Evolutionary conservation across 495 filamentous ascomycete species (phyloP).

Genomic region (Neurospora terricola): DNA sequence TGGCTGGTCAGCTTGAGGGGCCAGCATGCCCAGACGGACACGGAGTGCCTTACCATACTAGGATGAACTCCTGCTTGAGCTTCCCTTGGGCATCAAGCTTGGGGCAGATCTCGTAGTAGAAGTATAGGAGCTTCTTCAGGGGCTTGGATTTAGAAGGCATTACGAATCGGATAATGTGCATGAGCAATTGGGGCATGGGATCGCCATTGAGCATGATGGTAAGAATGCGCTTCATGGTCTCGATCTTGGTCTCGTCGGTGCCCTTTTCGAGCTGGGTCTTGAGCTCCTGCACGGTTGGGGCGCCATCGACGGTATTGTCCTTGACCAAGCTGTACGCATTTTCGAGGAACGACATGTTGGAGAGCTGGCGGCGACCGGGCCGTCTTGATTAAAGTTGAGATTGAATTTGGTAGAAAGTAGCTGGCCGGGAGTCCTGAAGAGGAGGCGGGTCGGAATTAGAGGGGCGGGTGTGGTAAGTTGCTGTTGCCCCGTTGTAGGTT

Average conservation of each 20-base stretch:
- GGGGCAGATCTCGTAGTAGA: slow-evolving; percentile 98
- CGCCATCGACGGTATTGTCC: slow-evolving; percentile 82
- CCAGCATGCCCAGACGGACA: neutral
- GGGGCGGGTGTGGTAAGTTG: slow-evolving; percentile 2
- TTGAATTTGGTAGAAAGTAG: neutral
- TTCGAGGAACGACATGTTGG: slow-evolving; percentile 91
- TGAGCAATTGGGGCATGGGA: slow-evolving; percentile 86
- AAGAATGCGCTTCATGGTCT: slow-evolving; percentile 96
- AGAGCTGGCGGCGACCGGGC: slow-evolving; percentile 12
- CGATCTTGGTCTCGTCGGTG: slow-evolving; percentile 90
- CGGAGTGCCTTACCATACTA: slow-evolving; percentile 71
- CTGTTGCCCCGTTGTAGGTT: slow-evolving; percentile 4
- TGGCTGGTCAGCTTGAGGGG: slow-evolving; percentile 7
- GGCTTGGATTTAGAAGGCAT: slow-evolving; percentile 95
- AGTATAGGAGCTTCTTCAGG: slow-evolving; percentile 97
- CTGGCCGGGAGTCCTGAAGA: neutral
- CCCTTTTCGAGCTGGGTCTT: slow-evolving; percentile 94
- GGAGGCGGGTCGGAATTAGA: slow-evolving; percentile 3
- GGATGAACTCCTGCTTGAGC: slow-evolving; percentile 97
- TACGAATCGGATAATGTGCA: slow-evolving; percentile 99
- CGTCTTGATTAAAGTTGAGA: slow-evolving; percentile 1
- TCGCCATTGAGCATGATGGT: slow-evolving; percentile 98
- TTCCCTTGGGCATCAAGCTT: slow-evolving; percentile 87
- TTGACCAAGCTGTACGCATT: slow-evolving; percentile 89
- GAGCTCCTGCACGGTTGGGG: slow-evolving; percentile 81